Evolutionary conservation across 2,329 filamentous ascomycete species (phyloP), one percentile per base, ranked within the genome.

Genomic region (Trichophyton schoenleinii): DNA sequence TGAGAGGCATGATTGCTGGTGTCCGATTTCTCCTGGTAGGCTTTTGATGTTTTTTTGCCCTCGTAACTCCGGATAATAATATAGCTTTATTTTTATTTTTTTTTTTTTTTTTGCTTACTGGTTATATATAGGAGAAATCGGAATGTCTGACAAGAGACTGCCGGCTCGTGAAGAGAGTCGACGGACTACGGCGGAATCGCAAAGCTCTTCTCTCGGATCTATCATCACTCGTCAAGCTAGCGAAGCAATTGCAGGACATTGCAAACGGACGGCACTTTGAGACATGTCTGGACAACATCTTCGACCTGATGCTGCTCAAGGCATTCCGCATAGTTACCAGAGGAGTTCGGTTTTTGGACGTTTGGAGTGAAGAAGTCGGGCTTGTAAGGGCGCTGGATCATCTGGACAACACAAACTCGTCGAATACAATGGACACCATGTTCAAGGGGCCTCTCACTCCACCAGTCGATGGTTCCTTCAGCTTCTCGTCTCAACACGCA

Each of bases 261-360:
- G 84, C 89, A 62, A 80, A 77, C 63, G 78, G 79, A 66, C 74
- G 48, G 8, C 68, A 72, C 0, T 65, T 70, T 13, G 71, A 75
- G 31, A 72, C 77, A 31, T 72, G 73, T 36, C 68, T 77, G n/a
- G 72, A 75, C 53, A 70, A 69, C 18, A 83, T 92, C 62, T 83
- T 96, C 62, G 92, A 97, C 69, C 89, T 96, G 71, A 90, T 97
- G 83, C 88, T 97, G 25, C 77, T 95, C 60, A 94, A 91, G 72
- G 91, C 91, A 0, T 97, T 96, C 78, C 91, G 88, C 70, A 91
- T 97, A 59, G 88, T 96, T n/a, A 92, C 87, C 57, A 86, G 92
- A 68, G 91, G 89, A 13, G 90, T 96, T 28, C 83, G 87, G 52
- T 97, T 99, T 69, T 80, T 96, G 48, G 94, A 99, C 67, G 81